Evolutionary conservation across 345 rosid species (phyloP).

Genomic region (Anastatica hierochuntica): DNA sequence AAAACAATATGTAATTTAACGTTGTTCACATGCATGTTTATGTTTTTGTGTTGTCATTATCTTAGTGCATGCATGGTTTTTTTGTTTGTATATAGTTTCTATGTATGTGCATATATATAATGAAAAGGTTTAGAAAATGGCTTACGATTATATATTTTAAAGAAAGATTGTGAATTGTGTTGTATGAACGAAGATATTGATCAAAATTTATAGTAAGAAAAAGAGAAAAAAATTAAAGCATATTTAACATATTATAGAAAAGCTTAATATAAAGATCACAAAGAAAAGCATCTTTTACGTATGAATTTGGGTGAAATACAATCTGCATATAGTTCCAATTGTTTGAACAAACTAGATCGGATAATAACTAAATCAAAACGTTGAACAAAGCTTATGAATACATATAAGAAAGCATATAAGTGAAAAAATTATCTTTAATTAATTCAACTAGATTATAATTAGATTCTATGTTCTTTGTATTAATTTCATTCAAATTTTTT

Average conservation of each 20-base stretch:
- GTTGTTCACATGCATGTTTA: background rate
- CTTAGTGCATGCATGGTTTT: slow-evolving; percentile 12
- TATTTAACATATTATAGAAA: too few relatives aligned
- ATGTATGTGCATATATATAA: background rate
- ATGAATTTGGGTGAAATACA: background rate
- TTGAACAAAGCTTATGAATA: background rate
- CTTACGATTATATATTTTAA: slow-evolving; percentile 14
- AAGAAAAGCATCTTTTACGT: too few relatives aligned
- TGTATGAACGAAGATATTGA: slow-evolving; percentile 5
- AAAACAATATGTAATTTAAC: background rate
- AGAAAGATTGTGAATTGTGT: slow-evolving; percentile 11
- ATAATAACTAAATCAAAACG: background rate
- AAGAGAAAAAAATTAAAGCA: slow-evolving; percentile 2
- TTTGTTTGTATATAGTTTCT: background rate
- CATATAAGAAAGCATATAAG: background rate
- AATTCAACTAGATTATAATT: slow-evolving; percentile 5
- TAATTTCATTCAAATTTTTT: background rate
- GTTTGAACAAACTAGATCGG: slow-evolving; percentile 4
- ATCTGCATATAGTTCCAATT: background rate
- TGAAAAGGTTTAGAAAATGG: background rate
- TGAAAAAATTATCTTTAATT: slow-evolving; percentile 1
- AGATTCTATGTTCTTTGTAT: slow-evolving; percentile 11
- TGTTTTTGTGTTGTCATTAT: background rate
- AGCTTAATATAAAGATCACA: too few relatives aligned
- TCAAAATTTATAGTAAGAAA: slow-evolving; percentile 9